These are phyloP conservation scores for Clarireedia homoeocarpa DNA, from an alignment of 2,329 filamentous ascomycete genomes.

Conservation along the genomic window DNA sequence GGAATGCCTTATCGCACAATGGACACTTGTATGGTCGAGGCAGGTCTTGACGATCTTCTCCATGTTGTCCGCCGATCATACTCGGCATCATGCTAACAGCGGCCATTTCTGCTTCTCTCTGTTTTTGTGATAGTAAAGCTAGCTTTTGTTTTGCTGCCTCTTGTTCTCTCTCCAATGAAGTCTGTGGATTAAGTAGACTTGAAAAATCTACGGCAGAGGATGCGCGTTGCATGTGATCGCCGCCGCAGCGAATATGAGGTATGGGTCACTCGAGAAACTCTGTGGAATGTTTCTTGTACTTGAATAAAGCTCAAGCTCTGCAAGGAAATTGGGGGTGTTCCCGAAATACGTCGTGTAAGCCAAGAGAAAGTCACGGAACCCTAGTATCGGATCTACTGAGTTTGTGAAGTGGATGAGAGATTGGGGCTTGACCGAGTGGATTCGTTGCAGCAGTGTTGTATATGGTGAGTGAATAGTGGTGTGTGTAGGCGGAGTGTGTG, in stretches of 20 bases:
- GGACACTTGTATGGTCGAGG: conserved; percentile 98
- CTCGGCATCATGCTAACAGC: conserved; percentile 35
- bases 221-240: conserved; percentile 67
- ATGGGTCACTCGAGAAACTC: no score
- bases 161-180: conserved; percentile 29
- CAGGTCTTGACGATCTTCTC: conserved; percentile 52
- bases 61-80: conserved; percentile 28
- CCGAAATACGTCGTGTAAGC: no score
- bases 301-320: no score
- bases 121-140: conserved; percentile 27
- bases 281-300: no score
- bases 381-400: no score
- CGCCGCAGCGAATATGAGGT: conserved; percentile 27
- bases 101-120: conserved; percentile 42
- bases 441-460: no score
- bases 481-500: no score
- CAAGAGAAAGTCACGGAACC: no score
- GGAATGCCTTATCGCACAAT: conserved; percentile 96
- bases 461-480: no score
- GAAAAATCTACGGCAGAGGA: conserved; percentile 67
- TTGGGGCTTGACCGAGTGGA: no score
- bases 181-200: conserved; percentile 63
- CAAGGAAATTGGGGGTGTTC: no score
- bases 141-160: conserved; percentile 26
- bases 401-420: no score